Base-by-base conservation (phyloP, 495 filamentous ascomycete genomes). In the Gamarada debralockiae region DNA sequence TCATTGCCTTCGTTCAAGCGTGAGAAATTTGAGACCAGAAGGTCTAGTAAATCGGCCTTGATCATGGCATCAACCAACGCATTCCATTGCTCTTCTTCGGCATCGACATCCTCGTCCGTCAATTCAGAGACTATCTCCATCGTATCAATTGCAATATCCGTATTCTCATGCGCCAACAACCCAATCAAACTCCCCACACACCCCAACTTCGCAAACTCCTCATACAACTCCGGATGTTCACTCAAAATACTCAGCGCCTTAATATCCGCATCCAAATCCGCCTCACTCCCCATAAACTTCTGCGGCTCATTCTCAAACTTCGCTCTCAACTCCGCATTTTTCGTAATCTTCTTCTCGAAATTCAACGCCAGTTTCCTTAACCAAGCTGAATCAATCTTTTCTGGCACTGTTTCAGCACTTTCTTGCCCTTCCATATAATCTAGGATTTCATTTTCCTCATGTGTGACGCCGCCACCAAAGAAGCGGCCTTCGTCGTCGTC, bases 401-500 rank as follows among this genome's bases (percentile, higher is more conserved):
- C 90, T 0, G 79, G 73, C 52, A 62, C 68, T 51, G 73, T 65
- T 18, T 67, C 65, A 33, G 80, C 76, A 10, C 81, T 80, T 49
- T 90, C 85, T 37, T 80, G 74, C 41, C 80, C 75, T 47, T 93
- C 87, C 39, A 99, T 83, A 65, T 86, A 97, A 65, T 97, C 85
- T 64, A 99, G 79, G n/a, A 91, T 89, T 52, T 92, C 82, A 3
- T 80, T 83, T 51, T 93, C 90, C 50, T 86, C 78, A 25, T 81
- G 78, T 23, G 86, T 88, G 57, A 97, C 84, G 38, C 93, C 93
- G 50, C 90, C 89, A 38, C 92, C 93, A 61, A 95, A 97, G 74
- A 99, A 99, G 43, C 93, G 82, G 0, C 92, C 92, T 52, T 92
- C 93, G 48, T 95, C 88, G 62, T 96, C 92, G 61, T 95, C 91